Evolutionary conservation across 495 filamentous ascomycete genomes (phyloP).

Genomic region (Podospora pseudoanserina): DNA sequence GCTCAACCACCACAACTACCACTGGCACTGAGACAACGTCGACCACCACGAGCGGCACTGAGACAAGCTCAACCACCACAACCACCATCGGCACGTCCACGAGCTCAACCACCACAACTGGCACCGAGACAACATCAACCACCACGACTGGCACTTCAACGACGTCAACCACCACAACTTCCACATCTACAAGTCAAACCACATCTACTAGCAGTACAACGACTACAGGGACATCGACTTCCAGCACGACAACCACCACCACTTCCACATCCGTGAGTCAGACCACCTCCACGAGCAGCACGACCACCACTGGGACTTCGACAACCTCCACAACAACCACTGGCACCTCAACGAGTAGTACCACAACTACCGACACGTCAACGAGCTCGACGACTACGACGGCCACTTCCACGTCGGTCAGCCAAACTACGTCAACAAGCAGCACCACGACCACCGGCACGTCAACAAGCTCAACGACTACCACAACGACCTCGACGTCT

Average conservation of each 20-base stretch:
- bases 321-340: background rate
- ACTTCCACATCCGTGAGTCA: background rate
- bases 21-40: slow-evolving; percentile 1
- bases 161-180: background rate
- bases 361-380: background rate
- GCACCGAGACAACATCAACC: background rate
- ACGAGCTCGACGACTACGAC: slow-evolving; percentile 2
- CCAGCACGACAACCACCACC: background rate
- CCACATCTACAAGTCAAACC: background rate
- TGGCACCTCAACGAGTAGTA: background rate
- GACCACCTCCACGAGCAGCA: background rate
- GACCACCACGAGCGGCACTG: background rate
- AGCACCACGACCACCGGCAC: slow-evolving; percentile 2
- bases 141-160: background rate
- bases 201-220: no score
- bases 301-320: background rate
- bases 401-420: background rate
- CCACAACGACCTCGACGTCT: background rate
- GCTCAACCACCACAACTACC: background rate
- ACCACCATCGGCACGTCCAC: background rate
- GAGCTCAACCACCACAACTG: background rate
- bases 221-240: no score
- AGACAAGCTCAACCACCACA: background rate
- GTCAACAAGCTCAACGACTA: background rate
- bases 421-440: background rate